Evolutionary conservation across 495 filamentous ascomycete species (phyloP), one percentile per base, ranked within the genome.

Genomic region (Penicillium desertorum): DNA sequence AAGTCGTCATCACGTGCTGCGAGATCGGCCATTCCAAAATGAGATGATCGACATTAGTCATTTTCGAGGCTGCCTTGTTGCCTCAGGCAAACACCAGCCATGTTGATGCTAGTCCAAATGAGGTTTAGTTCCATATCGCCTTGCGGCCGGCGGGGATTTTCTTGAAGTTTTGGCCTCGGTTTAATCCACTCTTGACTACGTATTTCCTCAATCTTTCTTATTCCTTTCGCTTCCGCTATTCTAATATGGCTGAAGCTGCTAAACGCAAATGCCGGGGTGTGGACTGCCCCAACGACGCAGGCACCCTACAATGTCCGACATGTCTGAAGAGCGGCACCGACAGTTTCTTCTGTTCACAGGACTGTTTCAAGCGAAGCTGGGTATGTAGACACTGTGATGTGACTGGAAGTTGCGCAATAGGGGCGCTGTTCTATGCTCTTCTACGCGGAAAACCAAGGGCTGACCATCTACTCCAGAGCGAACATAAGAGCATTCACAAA

Each of bases 361-460:
- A 98, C 65, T 98, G 94, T 81, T 98, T 98, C 78, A 98, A 96
- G 80, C 85, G 84, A 68, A 98, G 90, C 77, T 98, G 94, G 94
- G 94, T 98, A 34, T 5, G 30, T 34, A 83, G 68, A 87, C 58
- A 55, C 29, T 60, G 55, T 68, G 64, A 56, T 64, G 61, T 58
- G 58, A 62, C 43, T 71, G 47, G 49, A 69, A 67, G 67, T 55
- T 60, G 59, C 68, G 63, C 56, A 52, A 56, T 29, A 56, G 5
- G 54, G 51, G 45, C 55, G 56, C 45, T 23, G 54, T 42, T 47
- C 29, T 41, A 34, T 25, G 11, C 30, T 9, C 55, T 41, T 49
- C 36, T 39, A 37, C 19, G 11, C 29, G 11, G 23, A 37, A 54
- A 62, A 52, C 58, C 60, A 22, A 22, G 6, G 44, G 46, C 46